A percentile compares a stretch with the other conserved stretches of the same genome.
These are phyloP conservation scores for Suillus occidentalis DNA, from an alignment of 768 basidiomycete species.

Conservation along the genomic window DNA sequence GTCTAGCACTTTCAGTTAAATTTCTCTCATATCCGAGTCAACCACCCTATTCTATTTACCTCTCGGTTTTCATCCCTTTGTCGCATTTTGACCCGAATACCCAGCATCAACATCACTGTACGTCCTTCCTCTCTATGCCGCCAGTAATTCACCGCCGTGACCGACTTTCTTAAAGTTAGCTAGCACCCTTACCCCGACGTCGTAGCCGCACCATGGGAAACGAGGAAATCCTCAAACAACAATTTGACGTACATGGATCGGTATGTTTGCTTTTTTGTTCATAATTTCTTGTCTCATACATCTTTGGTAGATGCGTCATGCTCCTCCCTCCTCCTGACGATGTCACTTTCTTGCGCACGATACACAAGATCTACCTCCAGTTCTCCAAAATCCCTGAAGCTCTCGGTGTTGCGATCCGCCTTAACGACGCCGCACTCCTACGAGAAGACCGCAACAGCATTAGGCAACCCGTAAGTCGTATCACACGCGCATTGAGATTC, in stretches of 20 bases:
- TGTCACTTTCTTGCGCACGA: constrained; percentile 81
- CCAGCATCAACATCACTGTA: no score
- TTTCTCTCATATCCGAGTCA: no score
- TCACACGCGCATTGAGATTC: not conserved
- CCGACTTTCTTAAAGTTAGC: no score
- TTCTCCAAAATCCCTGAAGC: constrained; percentile 91
- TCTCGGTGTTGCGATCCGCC: constrained; percentile 77
- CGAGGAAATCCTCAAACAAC: no score
- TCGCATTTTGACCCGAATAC: no score
- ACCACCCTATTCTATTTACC: no score
- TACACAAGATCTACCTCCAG: constrained; percentile 85
- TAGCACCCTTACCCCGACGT: no score
- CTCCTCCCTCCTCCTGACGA: constrained; percentile 94
- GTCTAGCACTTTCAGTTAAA: no score
- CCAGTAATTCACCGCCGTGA: no score
- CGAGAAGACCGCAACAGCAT: constrained; percentile 86
- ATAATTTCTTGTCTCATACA: constrained; percentile 5
- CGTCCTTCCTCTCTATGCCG: no score
- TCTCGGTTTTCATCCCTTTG: no score
- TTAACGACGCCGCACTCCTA: constrained; percentile 79
- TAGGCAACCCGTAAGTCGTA: constrained; percentile 76
- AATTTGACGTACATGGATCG: constrained; percentile 93
- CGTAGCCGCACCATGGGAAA: no score
- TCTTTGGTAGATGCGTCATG: constrained; percentile 67
- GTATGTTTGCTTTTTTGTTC: constrained; percentile 38